phyloP scores from a whole-genome alignment of 371 early-diverging fungal species.

The Syncephalastrum sp. region DNA sequence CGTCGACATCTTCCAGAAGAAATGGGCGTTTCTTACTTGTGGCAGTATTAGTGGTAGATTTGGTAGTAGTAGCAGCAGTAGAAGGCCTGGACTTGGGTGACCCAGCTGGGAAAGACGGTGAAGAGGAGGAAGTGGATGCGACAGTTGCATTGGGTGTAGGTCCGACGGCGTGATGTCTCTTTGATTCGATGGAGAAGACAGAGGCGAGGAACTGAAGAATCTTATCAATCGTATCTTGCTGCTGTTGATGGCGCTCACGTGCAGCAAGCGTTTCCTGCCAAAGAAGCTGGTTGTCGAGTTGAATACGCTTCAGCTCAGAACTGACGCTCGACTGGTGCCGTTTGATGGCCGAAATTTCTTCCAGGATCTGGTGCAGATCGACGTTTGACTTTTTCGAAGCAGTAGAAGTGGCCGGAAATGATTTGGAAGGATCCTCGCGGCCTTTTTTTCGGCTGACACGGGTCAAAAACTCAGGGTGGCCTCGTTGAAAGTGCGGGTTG shows the following conservation, averaged over 20 bases:
- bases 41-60: too few relatives aligned
- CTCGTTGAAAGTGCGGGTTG: conserved; percentile 54
- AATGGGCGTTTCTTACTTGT: too few relatives aligned
- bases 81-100: too few relatives aligned
- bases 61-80: too few relatives aligned
- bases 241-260: conserved; percentile 76
- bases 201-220: conserved; percentile 79
- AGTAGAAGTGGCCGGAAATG: background rate
- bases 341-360: conserved; percentile 85
- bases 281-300: conserved; percentile 81
- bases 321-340: conserved; percentile 88
- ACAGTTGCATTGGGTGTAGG: too few relatives aligned
- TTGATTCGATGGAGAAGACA: conserved; percentile 60
- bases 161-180: conserved; percentile 12
- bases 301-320: conserved; percentile 80
- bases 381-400: conserved; percentile 9
- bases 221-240: conserved; percentile 93
- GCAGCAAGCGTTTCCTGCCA: conserved; percentile 84
- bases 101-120: too few relatives aligned
- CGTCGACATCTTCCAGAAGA: too few relatives aligned
- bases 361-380: conserved; percentile 62
- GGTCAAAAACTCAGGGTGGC: conserved; percentile 54
- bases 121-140: too few relatives aligned
- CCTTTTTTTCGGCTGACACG: conserved; percentile 55
- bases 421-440: conserved; percentile 11